Evolutionary conservation across 2,329 filamentous ascomycete genomes (phyloP).

Genomic region (Aspergillus latus): DNA sequence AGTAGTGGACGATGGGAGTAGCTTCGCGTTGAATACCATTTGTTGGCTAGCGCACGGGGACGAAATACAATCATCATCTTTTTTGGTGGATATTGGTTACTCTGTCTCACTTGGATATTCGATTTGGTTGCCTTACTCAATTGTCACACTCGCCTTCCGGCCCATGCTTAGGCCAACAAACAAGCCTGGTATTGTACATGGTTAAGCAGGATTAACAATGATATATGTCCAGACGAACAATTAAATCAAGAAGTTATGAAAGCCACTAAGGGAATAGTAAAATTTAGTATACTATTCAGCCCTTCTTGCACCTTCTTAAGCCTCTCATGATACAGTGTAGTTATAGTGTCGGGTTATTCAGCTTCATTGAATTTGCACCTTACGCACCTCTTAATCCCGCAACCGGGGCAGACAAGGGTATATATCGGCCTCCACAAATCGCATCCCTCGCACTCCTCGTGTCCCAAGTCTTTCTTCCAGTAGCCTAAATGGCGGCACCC

Average conservation of each 20-base stretch:
- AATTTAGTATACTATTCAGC: not conserved
- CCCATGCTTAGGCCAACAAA: too few relatives aligned
- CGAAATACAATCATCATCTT: not conserved
- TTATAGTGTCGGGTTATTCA: not conserved
- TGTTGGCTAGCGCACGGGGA: not conserved
- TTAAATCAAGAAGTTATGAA: not conserved
- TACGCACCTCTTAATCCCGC: slow-evolving; percentile 30
- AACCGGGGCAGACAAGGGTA: slow-evolving; percentile 29
- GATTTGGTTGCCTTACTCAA: too few relatives aligned
- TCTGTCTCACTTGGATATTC: too few relatives aligned
- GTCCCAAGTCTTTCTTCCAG: slow-evolving; percentile 29
- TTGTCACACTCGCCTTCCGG: too few relatives aligned
- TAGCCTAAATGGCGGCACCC: slow-evolving; percentile 28
- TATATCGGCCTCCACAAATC: slow-evolving; percentile 31
- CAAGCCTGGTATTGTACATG: too few relatives aligned
- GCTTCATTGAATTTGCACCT: slow-evolving; percentile 28
- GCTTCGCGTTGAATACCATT: not conserved
- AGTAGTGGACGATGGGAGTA: not conserved
- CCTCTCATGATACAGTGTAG: not conserved
- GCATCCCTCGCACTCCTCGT: slow-evolving; percentile 27
- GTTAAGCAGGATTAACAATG: too few relatives aligned
- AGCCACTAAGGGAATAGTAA: not conserved
- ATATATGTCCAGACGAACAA: not conserved
- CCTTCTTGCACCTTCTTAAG: not conserved
- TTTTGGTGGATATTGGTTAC: not conserved